Evolutionary conservation across 495 filamentous ascomycete species (phyloP).

Genomic region (Stereocaulon alpinum): DNA sequence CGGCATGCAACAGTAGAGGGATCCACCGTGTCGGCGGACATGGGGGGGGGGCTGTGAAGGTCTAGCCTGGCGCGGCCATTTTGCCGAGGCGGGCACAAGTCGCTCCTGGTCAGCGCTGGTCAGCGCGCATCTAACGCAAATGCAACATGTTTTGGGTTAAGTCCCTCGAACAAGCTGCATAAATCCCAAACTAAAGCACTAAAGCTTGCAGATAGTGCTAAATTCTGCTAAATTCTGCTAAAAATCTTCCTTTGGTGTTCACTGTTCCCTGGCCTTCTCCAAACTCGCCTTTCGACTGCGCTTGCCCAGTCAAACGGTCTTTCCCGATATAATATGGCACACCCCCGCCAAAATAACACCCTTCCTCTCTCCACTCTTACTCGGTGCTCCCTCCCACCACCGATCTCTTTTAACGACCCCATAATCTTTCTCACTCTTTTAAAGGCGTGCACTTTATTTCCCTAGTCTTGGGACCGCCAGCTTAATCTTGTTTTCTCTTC

Average conservation of each 20-base stretch:
- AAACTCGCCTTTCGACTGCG: slow-evolving; percentile 4
- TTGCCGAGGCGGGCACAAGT: slow-evolving; percentile 13
- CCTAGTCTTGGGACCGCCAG: slow-evolving; percentile 45
- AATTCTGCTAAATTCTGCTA: not conserved
- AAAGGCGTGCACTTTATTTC: slow-evolving; percentile 48
- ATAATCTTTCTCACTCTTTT: slow-evolving; percentile 20
- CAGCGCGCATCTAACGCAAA: slow-evolving; percentile 17
- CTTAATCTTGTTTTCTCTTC: slow-evolving; percentile 15
- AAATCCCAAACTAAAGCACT: slow-evolving; percentile 4
- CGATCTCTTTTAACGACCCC: slow-evolving; percentile 25
- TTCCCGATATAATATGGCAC: slow-evolving; percentile 14
- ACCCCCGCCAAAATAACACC: slow-evolving; percentile 13
- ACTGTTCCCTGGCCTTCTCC: not conserved
- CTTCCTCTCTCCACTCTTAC: slow-evolving; percentile 13
- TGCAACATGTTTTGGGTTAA: slow-evolving; percentile 9
- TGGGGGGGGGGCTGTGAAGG: slow-evolving; percentile 14
- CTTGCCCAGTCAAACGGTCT: slow-evolving; percentile 10
- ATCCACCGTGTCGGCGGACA: slow-evolving; percentile 7
- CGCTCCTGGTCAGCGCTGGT: not conserved
- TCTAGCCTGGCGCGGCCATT: slow-evolving; percentile 16
- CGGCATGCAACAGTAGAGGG: slow-evolving; percentile 5
- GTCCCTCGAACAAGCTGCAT: slow-evolving; percentile 13
- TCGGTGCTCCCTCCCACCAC: slow-evolving; percentile 25
- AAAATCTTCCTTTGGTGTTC: slow-evolving; percentile 6
- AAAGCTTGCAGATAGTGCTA: slow-evolving; percentile 9